Conservation (phyloP, 352 stramenopile species). For the Globisporangium paddicum region DNA sequence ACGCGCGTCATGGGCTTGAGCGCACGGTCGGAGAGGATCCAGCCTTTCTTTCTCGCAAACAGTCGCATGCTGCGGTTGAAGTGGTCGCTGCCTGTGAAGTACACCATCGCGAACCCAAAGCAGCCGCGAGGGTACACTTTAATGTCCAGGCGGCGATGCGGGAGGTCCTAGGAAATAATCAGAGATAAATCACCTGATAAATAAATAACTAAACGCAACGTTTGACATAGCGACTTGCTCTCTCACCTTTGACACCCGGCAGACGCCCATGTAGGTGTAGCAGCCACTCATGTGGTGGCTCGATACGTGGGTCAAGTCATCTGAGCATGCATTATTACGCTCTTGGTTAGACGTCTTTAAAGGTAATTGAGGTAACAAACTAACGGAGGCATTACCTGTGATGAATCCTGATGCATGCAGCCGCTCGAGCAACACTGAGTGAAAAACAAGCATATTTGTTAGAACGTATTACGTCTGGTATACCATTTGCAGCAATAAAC, state of each 20-base stretch:
- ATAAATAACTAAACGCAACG: not conserved
- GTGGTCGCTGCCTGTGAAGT: slow-evolving; percentile 90
- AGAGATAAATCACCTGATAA: not conserved
- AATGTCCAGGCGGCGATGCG: slow-evolving; percentile 74
- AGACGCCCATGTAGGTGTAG: slow-evolving; percentile 88
- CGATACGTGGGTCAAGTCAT: slow-evolving; percentile 63
- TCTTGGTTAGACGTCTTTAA: not conserved
- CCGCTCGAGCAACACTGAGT: slow-evolving; percentile 41
- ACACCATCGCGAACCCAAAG: slow-evolving; percentile 83
- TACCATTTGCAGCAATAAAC: not conserved
- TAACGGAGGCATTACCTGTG: slow-evolving; percentile 23
- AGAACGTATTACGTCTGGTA: too few relatives aligned
- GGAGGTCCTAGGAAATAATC: slow-evolving; percentile 25
- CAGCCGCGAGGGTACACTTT: slow-evolving; percentile 81
- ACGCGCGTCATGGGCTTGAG: slow-evolving; percentile 57
- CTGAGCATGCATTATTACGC: slow-evolving; percentile 15
- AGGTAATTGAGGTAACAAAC: not conserved
- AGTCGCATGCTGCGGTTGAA: slow-evolving; percentile 88
- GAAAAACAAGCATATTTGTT: not conserved
- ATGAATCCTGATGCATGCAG: slow-evolving; percentile 66
- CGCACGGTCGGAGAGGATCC: slow-evolving; percentile 61
- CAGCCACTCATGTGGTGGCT: slow-evolving; percentile 47
- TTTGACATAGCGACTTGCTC: not conserved
- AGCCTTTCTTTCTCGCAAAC: slow-evolving; percentile 77
- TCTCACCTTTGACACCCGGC: slow-evolving; percentile 47